phyloP scores from a whole-genome alignment of 1,284 basidiomycete species.

The Sanghuangporus sanghuang region DNA sequence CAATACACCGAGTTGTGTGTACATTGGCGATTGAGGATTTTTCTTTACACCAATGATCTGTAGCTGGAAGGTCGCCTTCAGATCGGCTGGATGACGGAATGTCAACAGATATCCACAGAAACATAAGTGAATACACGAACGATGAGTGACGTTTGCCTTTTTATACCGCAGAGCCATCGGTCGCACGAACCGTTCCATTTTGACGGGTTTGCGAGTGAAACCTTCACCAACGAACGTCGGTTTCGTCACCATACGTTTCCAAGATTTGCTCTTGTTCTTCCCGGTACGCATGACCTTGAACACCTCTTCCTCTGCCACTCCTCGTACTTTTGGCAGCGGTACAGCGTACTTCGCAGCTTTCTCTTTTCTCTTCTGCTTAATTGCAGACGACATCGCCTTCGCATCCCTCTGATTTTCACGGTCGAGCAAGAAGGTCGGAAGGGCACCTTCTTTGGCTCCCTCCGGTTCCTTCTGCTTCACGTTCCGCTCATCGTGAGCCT shows the following conservation, averaged over 20 bases:
- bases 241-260: slow-evolving; percentile 99
- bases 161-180: slow-evolving; percentile 98
- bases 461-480: slow-evolving; percentile 89
- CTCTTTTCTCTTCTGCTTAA: slow-evolving; percentile 99
- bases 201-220: slow-evolving; percentile 98
- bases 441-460: slow-evolving; percentile 80
- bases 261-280: slow-evolving; percentile 94
- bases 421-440: slow-evolving; percentile 94
- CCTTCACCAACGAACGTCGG: slow-evolving; percentile 98
- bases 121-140: slow-evolving; percentile 43
- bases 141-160: slow-evolving; percentile 99
- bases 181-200: slow-evolving; percentile 97
- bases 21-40: slow-evolving; percentile 98
- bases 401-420: slow-evolving; percentile 97
- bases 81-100: slow-evolving; percentile 58
- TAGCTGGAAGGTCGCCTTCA: slow-evolving; percentile 98
- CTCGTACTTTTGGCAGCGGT: slow-evolving; percentile 93
- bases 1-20: slow-evolving; percentile 91
- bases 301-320: slow-evolving; percentile 99
- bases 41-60: slow-evolving; percentile 99
- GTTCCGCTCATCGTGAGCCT: slow-evolving; percentile 97
- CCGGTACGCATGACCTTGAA: slow-evolving; percentile 99
- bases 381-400: slow-evolving; percentile 93
- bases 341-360: slow-evolving; percentile 98
- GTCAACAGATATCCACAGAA: slow-evolving; percentile 14